A percentile compares a stretch with the other conserved stretches of the same genome.
Evolutionary conservation across 805 yeast genomes (phyloP).

Genomic region (Candida piceae): DNA sequence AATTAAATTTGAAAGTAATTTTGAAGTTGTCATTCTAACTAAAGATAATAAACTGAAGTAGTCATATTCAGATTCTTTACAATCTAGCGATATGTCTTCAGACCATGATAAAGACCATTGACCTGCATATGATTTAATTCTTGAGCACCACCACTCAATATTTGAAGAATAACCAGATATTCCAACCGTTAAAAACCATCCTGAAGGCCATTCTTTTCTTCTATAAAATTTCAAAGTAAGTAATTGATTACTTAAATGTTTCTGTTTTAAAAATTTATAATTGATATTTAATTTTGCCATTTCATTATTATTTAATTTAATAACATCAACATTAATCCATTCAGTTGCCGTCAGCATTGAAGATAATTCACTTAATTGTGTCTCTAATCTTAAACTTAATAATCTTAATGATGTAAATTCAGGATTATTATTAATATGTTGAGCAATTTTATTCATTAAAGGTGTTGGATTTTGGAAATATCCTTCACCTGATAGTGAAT

Average conservation of each 20-base stretch:
- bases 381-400: conserved; percentile 43
- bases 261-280: conserved; percentile 23
- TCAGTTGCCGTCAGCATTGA: conserved; percentile 59
- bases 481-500: conserved; percentile 35
- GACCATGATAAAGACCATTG: conserved; percentile 55
- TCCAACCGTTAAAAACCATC: conserved; percentile 47
- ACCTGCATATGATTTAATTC: conserved; percentile 44
- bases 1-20: conserved; percentile 46
- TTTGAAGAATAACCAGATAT: conserved; percentile 31
- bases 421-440: conserved; percentile 27
- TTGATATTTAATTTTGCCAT: conserved; percentile 34
- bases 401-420: conserved; percentile 29
- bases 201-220: conserved; percentile 50
- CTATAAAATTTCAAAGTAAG: conserved; percentile 35
- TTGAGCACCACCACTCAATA: conserved; percentile 49
- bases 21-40: conserved; percentile 40
- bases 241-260: conserved; percentile 16
- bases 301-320: conserved; percentile 47
- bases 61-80: conserved; percentile 18
- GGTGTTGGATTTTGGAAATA: conserved; percentile 44
- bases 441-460: conserved; percentile 29
- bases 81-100: conserved; percentile 23
- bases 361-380: conserved; percentile 45
- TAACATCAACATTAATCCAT: conserved; percentile 59
- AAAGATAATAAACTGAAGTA: conserved; percentile 34